Conservation (phyloP, 2,329 filamentous ascomycete species). For the Aspergillus jensenii region DNA sequence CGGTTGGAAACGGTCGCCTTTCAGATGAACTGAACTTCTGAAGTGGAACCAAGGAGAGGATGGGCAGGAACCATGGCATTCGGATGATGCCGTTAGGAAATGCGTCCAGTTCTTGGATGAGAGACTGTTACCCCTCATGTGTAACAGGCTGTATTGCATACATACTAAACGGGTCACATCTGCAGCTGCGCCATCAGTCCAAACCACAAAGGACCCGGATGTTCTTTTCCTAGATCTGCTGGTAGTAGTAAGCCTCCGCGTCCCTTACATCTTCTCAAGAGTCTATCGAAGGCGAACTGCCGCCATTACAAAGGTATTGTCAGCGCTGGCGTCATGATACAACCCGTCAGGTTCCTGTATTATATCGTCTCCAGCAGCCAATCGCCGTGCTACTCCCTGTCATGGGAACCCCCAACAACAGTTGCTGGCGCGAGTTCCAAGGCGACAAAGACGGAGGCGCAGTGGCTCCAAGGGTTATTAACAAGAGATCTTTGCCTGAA, state of each 20-base stretch:
- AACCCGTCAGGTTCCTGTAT: slow-evolving; percentile 4
- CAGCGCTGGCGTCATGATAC: slow-evolving; percentile 11
- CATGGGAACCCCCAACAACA: slow-evolving; percentile 11
- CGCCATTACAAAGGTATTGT: slow-evolving; percentile 5
- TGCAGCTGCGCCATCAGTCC: not conserved
- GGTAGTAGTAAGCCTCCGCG: not conserved
- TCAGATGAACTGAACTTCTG: not conserved
- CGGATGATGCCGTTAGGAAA: slow-evolving; percentile 10
- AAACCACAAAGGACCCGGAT: not conserved
- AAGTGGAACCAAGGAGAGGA: slow-evolving; percentile 4
- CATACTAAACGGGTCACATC: not conserved
- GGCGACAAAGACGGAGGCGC: slow-evolving; percentile 1
- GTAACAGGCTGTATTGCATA: not conserved
- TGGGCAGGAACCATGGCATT: slow-evolving; percentile 12
- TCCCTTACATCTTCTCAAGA: not conserved
- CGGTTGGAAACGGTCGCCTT: slow-evolving; percentile 3
- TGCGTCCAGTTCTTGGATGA: slow-evolving; percentile 13
- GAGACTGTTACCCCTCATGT: slow-evolving; percentile 18
- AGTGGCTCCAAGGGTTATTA: slow-evolving; percentile 10
- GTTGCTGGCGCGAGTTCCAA: not conserved
- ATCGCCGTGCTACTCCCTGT: slow-evolving; percentile 10
- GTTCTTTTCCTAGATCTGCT: not conserved
- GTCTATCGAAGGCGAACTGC: not conserved
- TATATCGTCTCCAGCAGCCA: slow-evolving; percentile 4
- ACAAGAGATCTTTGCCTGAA: not conserved